Evolutionary conservation across 2,329 filamentous ascomycete genomes (phyloP).

Genomic region (Alternaria triticina): DNA sequence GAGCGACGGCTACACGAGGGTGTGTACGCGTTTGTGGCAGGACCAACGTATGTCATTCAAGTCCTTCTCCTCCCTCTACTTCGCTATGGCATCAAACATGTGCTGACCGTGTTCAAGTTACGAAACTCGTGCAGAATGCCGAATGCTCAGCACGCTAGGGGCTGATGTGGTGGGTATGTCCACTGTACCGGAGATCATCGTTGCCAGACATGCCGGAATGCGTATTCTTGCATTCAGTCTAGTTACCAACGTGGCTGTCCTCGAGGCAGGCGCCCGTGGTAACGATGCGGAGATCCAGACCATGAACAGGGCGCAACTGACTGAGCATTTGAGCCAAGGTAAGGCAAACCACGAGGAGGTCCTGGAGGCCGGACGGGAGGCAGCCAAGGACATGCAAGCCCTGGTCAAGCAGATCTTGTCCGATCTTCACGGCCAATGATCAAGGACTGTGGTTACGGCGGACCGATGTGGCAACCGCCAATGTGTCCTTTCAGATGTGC

Average conservation of each 20-base stretch:
- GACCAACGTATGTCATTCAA: constrained; percentile 59
- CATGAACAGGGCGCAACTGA: constrained; percentile 58
- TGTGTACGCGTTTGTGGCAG: constrained; percentile 69
- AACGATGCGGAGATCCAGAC: constrained; percentile 62
- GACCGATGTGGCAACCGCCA: not conserved
- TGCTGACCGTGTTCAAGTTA: constrained; percentile 54
- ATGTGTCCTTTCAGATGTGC: not conserved
- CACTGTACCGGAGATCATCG: constrained; percentile 71
- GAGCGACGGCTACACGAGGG: constrained; percentile 66
- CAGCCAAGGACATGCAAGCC: constrained; percentile 68
- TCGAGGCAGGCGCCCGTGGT: constrained; percentile 64
- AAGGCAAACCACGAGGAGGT: constrained; percentile 71
- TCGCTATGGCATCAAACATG: not conserved
- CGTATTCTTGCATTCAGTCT: constrained; percentile 69
- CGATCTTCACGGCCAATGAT: constrained; percentile 41
- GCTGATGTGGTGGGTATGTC: constrained; percentile 76
- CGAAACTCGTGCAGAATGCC: constrained; percentile 70
- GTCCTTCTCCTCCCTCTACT: constrained; percentile 2
- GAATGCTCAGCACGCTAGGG: constrained; percentile 65
- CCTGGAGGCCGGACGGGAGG: constrained; percentile 64
- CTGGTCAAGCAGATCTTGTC: constrained; percentile 56
- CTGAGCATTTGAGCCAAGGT: constrained; percentile 62
- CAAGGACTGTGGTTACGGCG: not conserved
- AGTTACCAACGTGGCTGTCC: constrained; percentile 69
- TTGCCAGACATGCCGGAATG: constrained; percentile 69